Base-by-base conservation (phyloP, 352 stramenopile species). In the Phytophthora sojae region DNA sequence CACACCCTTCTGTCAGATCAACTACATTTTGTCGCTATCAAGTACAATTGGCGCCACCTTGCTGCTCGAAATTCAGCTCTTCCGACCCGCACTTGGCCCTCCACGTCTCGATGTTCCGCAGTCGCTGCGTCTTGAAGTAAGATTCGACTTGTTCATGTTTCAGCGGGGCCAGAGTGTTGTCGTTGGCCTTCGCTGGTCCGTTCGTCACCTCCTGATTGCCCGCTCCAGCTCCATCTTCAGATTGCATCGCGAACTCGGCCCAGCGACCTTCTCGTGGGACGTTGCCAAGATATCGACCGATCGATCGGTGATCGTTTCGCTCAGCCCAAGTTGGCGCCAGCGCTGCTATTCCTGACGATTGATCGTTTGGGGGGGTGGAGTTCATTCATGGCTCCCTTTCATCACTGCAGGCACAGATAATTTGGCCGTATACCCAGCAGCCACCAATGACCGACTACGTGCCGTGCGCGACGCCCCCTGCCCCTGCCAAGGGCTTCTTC, bases 401-500 rank as follows among this genome's bases (percentile, higher is more conserved):
- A 23, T n/a, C 42, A 14, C 17, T 29, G n/a, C 9, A 7, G 9
- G n/a, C 45, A 52, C n/a, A 52, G 45, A 52, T 52, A 52, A 17
- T 8, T 26, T 14, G 6, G 45, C 7, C 45, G n/a, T 52, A 1
- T n/a, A 17, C 12, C 45, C 17, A 52, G 45, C 19, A 52, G 19
- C 45, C 8, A 26, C 26, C 3, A 35, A 79, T 81, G 71, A 42
- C 58, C 9, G 51, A 64, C 62, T 74, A 69, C 32, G 30, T 62
- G 6, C 56, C 26, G 12, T 65, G 62, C 35, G 62, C 52, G 37
- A 72, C 57, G 15, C 39, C 57, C 26, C 56, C 67, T 37, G 11
- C 71, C 6, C 56, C 67, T 37, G 6, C 71, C 11, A 76, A 80
- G 39, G 56, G 71, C n/a, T 85, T 92, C 56, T 71, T 89, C 23